These are phyloP conservation scores for Crepidotus sp. DNA, from an alignment of 1,284 basidiomycete species.

Conservation along the genomic window DNA sequence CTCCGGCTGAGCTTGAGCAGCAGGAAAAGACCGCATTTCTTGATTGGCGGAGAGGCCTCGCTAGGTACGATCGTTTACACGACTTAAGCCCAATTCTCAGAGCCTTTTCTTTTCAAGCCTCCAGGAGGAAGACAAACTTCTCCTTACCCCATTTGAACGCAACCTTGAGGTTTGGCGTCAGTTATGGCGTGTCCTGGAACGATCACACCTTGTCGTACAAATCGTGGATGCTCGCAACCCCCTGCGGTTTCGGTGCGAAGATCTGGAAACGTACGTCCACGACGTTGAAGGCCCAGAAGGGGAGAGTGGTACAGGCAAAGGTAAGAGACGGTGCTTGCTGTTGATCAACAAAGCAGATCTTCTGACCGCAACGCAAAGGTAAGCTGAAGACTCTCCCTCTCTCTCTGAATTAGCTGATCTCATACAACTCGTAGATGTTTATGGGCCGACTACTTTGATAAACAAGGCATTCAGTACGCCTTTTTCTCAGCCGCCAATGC, in stretches of 20 bases:
- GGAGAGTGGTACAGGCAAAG: constrained; percentile 67
- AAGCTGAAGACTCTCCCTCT: constrained; percentile 1
- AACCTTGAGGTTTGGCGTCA: constrained; percentile 97
- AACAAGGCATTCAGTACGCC: constrained; percentile 73
- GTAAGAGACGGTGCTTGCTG: constrained; percentile 68
- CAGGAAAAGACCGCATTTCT: constrained; percentile 86
- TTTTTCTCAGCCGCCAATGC: constrained; percentile 97
- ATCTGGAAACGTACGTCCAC: constrained; percentile 81
- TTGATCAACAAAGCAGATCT: constrained; percentile 97
- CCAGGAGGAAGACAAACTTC: constrained; percentile 71
- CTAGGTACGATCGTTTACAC: constrained; percentile 45
- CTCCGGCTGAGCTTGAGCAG: constrained; percentile 68
- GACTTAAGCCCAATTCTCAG: neutral
- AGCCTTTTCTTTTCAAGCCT: constrained; percentile 44
- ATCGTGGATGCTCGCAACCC: constrained; percentile 96
- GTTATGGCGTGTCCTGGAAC: constrained; percentile 89
- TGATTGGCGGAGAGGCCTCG: constrained; percentile 86
- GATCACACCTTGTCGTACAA: constrained; percentile 89
- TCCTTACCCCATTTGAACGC: constrained; percentile 91
- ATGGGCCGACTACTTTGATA: constrained; percentile 96
- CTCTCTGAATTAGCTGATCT: constrained; percentile 1
- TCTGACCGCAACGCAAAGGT: constrained; percentile 83
- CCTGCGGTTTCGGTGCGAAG: constrained; percentile 83
- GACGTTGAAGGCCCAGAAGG: constrained; percentile 74
- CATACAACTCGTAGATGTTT: constrained; percentile 19